Base-by-base conservation (phyloP, 768 basidiomycete genomes). In the Phylloporus scabripes region DNA sequence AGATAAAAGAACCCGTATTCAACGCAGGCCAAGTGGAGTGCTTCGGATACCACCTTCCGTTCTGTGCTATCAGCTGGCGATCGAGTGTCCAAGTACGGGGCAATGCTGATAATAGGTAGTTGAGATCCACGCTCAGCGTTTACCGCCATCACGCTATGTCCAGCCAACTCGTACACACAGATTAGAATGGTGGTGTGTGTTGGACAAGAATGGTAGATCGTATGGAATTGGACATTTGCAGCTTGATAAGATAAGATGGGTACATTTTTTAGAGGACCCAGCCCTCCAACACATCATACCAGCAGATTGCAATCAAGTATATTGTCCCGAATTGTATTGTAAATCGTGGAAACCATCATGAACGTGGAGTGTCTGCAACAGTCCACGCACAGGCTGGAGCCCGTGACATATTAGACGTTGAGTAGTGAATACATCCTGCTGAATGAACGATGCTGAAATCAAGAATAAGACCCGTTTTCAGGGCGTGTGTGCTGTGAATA, bases 1-100 rank as follows among this genome's bases (percentile, higher is more conserved):
- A 93, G 73, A 66, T 94, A 95, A 71, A 95, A 93, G 75, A 95
- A 95, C 0, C 92, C 92, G 48, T 80, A 89, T 46, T 86, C 72
- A 18, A 86, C 60, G 58, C 89, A 90, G 7, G 90, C 89, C 0
- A 68, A 61, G 58, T 92, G 91, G 15, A 94, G 67, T 0, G 81
- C 79, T 10, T 74, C 73, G 21, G 79, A 74, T 1, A 70, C 67
- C 1, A 74, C 71, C 38, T 78, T 74, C 20, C 74, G 72, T 26
- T 70, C 68, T 4, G 55, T 42, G 32, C 66, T 62, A 29, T 59
- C 47, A 23, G 50, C 31, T 5, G 20, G 37, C 15, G 66, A 63
- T 43, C 68, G 66, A 11, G 62, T 52, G 36, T 68, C 62, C 34
- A 86, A 68, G 59, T 82, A 87, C 0, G 90, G 84, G 3, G 78